Conservation (phyloP, 768 basidiomycete species). For the Termitomyces sp. region DNA sequence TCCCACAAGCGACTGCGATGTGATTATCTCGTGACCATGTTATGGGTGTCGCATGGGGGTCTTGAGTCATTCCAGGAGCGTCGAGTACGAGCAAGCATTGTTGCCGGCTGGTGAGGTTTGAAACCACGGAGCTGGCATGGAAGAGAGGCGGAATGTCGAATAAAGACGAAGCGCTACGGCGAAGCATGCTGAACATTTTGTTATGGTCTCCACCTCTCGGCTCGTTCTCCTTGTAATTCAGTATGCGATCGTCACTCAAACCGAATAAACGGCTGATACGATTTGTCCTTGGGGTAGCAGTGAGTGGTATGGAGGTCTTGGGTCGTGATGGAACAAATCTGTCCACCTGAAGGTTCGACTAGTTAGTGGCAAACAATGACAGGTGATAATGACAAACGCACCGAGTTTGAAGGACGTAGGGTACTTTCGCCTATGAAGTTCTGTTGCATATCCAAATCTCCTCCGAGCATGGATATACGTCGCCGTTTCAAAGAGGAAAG, state of each 20-base stretch:
- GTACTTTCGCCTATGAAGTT: slow-evolving; percentile 10
- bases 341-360: slow-evolving; percentile 43
- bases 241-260: slow-evolving; percentile 51
- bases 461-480: slow-evolving; percentile 37
- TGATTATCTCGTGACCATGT: slow-evolving; percentile 59
- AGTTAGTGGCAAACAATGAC: neutral
- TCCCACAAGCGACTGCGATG: slow-evolving; percentile 62
- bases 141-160: slow-evolving; percentile 32
- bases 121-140: slow-evolving; percentile 49
- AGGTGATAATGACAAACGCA: slow-evolving; percentile 3
- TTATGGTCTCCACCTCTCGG: slow-evolving; percentile 29
- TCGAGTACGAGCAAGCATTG: slow-evolving; percentile 63
- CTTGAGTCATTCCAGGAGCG: slow-evolving; percentile 56
- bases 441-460: slow-evolving; percentile 35
- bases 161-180: slow-evolving; percentile 52
- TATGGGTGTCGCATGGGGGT: slow-evolving; percentile 57
- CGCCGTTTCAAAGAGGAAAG: slow-evolving; percentile 42
- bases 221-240: slow-evolving; percentile 47
- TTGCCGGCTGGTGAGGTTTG: slow-evolving; percentile 52
- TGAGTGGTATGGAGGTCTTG: slow-evolving; percentile 50
- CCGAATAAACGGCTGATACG: slow-evolving; percentile 65
- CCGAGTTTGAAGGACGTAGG: slow-evolving; percentile 15
- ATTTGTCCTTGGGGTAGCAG: slow-evolving; percentile 64
- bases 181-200: slow-evolving; percentile 46
- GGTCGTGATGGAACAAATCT: slow-evolving; percentile 59